Evolutionary conservation across 228 moss, liverwort and hornwort species (phyloP), one percentile per base, ranked within the genome.

Genomic region (Sphagnum magellanicum): DNA sequence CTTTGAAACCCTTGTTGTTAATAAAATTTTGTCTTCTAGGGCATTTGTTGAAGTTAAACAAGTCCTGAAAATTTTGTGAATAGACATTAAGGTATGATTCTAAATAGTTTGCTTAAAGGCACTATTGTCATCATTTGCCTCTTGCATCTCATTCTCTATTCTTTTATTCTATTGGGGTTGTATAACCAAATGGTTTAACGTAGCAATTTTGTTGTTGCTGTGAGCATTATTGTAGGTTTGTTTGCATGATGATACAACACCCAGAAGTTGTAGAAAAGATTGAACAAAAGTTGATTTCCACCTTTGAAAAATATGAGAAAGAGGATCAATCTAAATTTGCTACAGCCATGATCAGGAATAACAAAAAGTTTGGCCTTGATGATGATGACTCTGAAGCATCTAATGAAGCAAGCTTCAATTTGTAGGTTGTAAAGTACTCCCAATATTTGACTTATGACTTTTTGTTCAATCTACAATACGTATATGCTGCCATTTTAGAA

Each of bases 401-500:
- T 61, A 63, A 59, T 51, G 78, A 80, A 49, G 75, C 66, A 0
- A 53, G 57, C 14, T 71, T 75, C 61, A 66, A 79, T 9, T 70
- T 55, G 8, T 10, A 49, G 64, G 10, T 88, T 8, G 14, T 53
- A 47, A 5, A 48, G 48, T 71, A 48, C 32, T 61, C 49, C 12
- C 9, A 50, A 50, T 4, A 47, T 0, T 48, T 74, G 4, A 52
- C 49, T 8, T 63, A 17, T 52, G 52, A 64, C 1, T 50, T 5
- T 5, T 15, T 80, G 7, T 64, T 68, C 47, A 58, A 65, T 5
- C 62, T 80, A 72, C 72, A 81, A 6, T 81, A 77, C 16, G 55
- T 81, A 15, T 66, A 70, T 48, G 81, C 81, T 5, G 73, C 77
- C 6, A 53, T 81, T 5, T 50, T 70, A 6, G 70, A 76, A 52